Evolutionary conservation across 2,329 filamentous ascomycete species (phyloP).

Genomic region (Alternaria dauci): DNA sequence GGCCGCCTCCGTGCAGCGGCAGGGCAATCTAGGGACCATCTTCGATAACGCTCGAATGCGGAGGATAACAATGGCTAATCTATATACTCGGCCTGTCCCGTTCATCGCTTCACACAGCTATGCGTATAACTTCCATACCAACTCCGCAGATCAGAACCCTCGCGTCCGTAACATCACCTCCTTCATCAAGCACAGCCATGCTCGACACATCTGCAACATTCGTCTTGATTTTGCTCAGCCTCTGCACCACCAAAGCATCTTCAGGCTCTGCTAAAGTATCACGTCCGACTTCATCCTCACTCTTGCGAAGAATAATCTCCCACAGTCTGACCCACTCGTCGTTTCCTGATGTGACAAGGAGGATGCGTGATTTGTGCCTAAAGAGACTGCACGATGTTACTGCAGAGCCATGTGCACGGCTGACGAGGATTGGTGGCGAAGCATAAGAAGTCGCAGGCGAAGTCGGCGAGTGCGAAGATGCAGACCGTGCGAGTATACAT

Average conservation of each 20-base stretch:
- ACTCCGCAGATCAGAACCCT: slow-evolving; percentile 45
- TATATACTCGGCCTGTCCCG: background rate
- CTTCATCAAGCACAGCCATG: slow-evolving; percentile 53
- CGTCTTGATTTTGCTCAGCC: slow-evolving; percentile 50
- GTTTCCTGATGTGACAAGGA: slow-evolving; percentile 52
- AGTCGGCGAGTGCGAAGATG: background rate
- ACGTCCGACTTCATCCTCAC: background rate
- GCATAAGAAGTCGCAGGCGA: slow-evolving; percentile 29
- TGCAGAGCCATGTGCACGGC: slow-evolving; percentile 74
- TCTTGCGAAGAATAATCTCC: slow-evolving; percentile 40
- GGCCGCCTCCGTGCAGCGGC: background rate
- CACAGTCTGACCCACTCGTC: slow-evolving; percentile 61
- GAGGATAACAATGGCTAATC: background rate
- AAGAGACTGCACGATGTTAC: slow-evolving; percentile 66
- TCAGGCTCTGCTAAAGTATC: background rate
- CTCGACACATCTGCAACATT: slow-evolving; percentile 65
- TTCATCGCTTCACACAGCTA: slow-evolving; percentile 15
- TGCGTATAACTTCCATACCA: slow-evolving; percentile 45
- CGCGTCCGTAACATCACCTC: slow-evolving; percentile 6
- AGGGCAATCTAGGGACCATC: slow-evolving; percentile 4
- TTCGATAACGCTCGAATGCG: background rate
- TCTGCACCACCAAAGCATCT: slow-evolving; percentile 42
- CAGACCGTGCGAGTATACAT: slow-evolving; percentile 41
- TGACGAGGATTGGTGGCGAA: slow-evolving; percentile 54
- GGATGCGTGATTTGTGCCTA: slow-evolving; percentile 15